A percentile compares a stretch with the other conserved stretches of the same genome.
phyloP scores from a whole-genome alignment of 179 eudicot genomes.

The Vitellaria paradoxa region DNA sequence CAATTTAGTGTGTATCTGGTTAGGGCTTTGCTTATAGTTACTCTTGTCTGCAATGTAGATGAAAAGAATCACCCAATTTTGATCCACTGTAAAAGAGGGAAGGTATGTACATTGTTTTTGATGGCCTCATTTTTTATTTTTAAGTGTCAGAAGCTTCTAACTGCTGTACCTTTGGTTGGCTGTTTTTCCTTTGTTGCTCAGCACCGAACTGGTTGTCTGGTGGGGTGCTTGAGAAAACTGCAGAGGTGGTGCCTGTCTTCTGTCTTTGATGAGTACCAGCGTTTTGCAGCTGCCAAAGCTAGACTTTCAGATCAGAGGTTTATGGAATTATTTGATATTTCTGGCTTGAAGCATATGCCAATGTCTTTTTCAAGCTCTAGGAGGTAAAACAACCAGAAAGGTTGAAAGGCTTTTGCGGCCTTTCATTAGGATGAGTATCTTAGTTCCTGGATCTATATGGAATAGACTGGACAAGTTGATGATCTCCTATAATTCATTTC shows the following conservation, averaged over 20 bases:
- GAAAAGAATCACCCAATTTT: constrained; percentile 63
- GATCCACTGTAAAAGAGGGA: constrained; percentile 89
- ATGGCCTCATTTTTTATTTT: background rate
- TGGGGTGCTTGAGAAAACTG: constrained; percentile 81
- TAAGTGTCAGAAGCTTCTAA: background rate
- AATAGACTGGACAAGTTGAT: constrained; percentile 23
- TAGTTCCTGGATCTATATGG: constrained; percentile 17
- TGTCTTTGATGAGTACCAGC: constrained; percentile 77
- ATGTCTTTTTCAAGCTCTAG: constrained; percentile 43
- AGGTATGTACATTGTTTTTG: constrained; percentile 37
- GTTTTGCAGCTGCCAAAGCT: constrained; percentile 73
- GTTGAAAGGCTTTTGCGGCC: background rate
- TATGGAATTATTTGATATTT: constrained; percentile 57
- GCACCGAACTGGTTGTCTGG: constrained; percentile 91
- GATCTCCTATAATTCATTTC: constrained; percentile 21
- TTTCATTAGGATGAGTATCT: constrained; percentile 2
- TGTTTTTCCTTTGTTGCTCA: constrained; percentile 26
- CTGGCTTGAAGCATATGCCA: constrained; percentile 46
- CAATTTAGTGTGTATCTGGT: background rate
- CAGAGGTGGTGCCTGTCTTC: constrained; percentile 87
- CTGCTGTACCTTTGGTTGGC: background rate
- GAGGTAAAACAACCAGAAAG: constrained; percentile 24
- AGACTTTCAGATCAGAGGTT: constrained; percentile 67
- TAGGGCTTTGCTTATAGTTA: background rate
- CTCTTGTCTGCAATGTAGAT: constrained; percentile 38